Evolutionary conservation across 345 rosid species (phyloP).

Genomic region (Hibiscus tridactylites): DNA sequence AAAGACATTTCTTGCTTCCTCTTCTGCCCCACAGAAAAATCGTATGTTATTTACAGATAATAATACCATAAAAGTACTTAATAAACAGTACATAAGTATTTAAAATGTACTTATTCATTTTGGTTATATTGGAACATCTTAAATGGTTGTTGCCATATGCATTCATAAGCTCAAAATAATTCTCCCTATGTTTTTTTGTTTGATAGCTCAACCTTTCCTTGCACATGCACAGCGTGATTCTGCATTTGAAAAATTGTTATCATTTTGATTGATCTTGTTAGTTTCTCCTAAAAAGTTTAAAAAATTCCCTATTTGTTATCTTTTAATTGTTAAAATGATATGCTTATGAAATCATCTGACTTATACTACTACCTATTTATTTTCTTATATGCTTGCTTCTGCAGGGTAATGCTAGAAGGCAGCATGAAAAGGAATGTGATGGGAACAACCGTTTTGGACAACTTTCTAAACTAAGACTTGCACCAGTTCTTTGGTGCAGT

Average conservation of each 20-base stretch:
- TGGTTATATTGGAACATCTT: too few relatives aligned
- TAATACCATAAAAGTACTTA: too few relatives aligned
- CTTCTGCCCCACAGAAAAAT: background rate
- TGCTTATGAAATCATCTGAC: background rate
- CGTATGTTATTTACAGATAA: too few relatives aligned
- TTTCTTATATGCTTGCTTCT: conserved; percentile 11
- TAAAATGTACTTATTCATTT: too few relatives aligned
- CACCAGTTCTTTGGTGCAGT: conserved; percentile 70
- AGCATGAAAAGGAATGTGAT: conserved; percentile 72
- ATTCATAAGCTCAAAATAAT: too few relatives aligned
- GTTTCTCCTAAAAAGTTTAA: background rate
- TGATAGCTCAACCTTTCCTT: background rate
- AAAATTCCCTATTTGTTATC: background rate
- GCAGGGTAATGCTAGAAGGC: conserved; percentile 90
- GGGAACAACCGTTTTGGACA: conserved; percentile 59
- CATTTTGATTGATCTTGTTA: background rate
- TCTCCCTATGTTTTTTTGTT: too few relatives aligned
- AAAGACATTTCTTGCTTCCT: conserved; percentile 2
- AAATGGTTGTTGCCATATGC: too few relatives aligned
- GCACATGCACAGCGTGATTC: background rate
- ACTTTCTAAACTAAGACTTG: conserved; percentile 80
- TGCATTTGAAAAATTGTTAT: background rate
- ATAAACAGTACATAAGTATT: too few relatives aligned
- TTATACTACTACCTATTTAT: background rate
- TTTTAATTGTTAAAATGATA: background rate